These are phyloP conservation scores for Carallia pectinifolia DNA, from an alignment of 345 rosid species.

Conservation along the genomic window DNA sequence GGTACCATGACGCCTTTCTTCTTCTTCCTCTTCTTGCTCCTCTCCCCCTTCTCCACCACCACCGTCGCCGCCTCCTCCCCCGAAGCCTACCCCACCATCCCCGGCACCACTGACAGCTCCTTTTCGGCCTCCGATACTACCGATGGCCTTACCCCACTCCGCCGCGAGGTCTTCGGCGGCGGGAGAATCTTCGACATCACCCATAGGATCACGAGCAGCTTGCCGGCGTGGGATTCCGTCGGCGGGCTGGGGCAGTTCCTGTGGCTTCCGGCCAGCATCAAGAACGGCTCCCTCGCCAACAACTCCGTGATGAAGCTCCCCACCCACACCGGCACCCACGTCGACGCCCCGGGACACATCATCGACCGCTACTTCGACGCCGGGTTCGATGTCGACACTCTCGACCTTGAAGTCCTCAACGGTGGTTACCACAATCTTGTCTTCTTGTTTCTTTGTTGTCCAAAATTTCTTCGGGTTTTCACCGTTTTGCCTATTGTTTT, in stretches of 20 bases:
- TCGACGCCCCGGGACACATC: slow-evolving; percentile 86
- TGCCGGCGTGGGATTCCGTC: slow-evolving; percentile 49
- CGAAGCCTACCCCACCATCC: slow-evolving; percentile 40
- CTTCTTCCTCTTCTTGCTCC: slow-evolving; percentile 14
- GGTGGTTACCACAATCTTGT: slow-evolving; percentile 28
- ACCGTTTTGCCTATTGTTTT: background rate
- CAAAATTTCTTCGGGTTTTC: background rate
- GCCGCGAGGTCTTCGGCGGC: slow-evolving; percentile 70
- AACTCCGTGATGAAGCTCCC: slow-evolving; percentile 74
- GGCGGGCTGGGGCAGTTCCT: slow-evolving; percentile 62
- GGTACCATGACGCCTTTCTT: background rate
- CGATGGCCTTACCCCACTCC: slow-evolving; percentile 43
- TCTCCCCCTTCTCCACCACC: slow-evolving; percentile 10
- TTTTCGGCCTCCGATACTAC: slow-evolving; percentile 17
- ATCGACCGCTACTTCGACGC: slow-evolving; percentile 75
- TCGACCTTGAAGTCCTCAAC: slow-evolving; percentile 54
- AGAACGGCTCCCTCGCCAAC: slow-evolving; percentile 78
- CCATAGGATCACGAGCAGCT: slow-evolving; percentile 51
- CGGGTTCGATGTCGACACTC: slow-evolving; percentile 84
- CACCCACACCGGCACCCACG: slow-evolving; percentile 83
- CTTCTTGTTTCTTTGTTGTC: background rate
- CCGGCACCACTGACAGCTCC: slow-evolving; percentile 32
- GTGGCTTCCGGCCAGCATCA: slow-evolving; percentile 71
- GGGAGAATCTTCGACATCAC: slow-evolving; percentile 76
- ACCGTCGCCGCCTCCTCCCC: slow-evolving; percentile 19